phyloP scores from a whole-genome alignment of 1,284 basidiomycete genomes.

The Puccinia coronata region DNA sequence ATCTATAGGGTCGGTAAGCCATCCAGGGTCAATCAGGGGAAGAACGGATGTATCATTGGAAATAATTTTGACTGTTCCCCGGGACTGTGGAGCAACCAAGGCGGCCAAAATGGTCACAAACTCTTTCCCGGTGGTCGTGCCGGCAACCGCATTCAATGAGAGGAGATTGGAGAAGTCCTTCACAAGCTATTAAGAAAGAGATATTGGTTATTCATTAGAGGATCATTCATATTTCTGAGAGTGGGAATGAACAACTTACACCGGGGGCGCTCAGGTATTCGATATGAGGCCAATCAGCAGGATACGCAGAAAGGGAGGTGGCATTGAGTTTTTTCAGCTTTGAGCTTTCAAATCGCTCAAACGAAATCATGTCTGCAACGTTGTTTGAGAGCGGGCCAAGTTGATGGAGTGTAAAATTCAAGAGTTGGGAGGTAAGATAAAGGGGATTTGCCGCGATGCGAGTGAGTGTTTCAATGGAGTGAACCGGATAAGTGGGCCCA shows the following conservation, averaged over 20 bases:
- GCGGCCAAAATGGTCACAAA: conserved; percentile 33
- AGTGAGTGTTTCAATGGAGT: conserved; percentile 27
- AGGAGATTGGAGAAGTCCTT: conserved; percentile 16
- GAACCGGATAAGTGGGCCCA: conserved; percentile 35
- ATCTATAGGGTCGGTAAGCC: conserved; percentile 39
- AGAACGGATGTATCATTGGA: conserved; percentile 13
- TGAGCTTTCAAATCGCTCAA: neutral
- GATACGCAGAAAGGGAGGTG: neutral
- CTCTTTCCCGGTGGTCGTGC: conserved; percentile 13
- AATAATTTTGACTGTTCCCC: conserved; percentile 35
- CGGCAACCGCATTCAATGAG: neutral
- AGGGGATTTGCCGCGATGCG: neutral
- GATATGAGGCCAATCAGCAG: conserved; percentile 46
- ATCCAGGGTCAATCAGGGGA: conserved; percentile 38
- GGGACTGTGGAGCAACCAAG: conserved; percentile 35
- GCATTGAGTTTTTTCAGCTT: too few species aligned
- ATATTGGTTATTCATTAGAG: neutral
- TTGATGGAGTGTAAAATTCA: conserved; percentile 25
- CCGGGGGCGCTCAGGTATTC: conserved; percentile 35
- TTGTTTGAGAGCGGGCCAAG: conserved; percentile 14
- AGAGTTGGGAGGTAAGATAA: neutral
- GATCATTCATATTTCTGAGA: neutral
- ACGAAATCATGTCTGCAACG: conserved; percentile 35
- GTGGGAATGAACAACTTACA: neutral
- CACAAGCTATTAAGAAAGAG: neutral